Conservation (phyloP, 495 filamentous ascomycete genomes). For the Aspergillus bertholletiae region DNA sequence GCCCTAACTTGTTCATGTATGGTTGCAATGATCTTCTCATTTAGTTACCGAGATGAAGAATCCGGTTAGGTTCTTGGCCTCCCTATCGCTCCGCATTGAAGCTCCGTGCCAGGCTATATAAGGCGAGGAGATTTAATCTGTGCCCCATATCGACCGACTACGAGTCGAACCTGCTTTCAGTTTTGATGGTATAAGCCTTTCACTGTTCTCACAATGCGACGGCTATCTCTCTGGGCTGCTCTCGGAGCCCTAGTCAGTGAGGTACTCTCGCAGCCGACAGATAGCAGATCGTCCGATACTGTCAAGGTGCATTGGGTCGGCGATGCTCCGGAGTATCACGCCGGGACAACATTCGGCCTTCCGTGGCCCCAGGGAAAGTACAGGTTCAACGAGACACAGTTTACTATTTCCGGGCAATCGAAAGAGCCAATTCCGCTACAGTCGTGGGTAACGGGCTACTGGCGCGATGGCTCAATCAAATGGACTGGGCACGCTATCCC, state of each 20-base stretch:
- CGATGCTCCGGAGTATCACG: conserved; percentile 22
- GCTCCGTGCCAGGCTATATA: neutral
- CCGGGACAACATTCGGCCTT: conserved; percentile 38
- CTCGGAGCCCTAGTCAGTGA: neutral
- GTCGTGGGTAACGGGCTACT: conserved; percentile 41
- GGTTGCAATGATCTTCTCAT: neutral
- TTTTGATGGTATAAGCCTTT: too few relatives aligned
- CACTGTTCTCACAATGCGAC: neutral
- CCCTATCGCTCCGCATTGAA: neutral
- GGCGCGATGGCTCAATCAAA: conserved; percentile 45
- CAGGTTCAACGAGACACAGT: conserved; percentile 22
- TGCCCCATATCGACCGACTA: too few relatives aligned
- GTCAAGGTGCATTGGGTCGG: conserved; percentile 36
- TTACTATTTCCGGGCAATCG: conserved; percentile 20
- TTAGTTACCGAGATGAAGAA: neutral
- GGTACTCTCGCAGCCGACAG: conserved; percentile 2
- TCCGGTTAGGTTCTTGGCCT: neutral
- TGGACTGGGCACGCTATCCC: conserved; percentile 44
- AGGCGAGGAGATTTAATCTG: neutral
- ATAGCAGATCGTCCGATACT: neutral
- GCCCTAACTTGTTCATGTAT: neutral
- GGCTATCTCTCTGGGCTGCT: neutral
- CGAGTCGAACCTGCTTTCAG: neutral
- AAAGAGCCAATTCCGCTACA: conserved; percentile 26
- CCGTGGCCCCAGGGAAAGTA: conserved; percentile 42